Conservation (phyloP, 2,329 filamentous ascomycete genomes). For the Acrocalymma vagum region DNA sequence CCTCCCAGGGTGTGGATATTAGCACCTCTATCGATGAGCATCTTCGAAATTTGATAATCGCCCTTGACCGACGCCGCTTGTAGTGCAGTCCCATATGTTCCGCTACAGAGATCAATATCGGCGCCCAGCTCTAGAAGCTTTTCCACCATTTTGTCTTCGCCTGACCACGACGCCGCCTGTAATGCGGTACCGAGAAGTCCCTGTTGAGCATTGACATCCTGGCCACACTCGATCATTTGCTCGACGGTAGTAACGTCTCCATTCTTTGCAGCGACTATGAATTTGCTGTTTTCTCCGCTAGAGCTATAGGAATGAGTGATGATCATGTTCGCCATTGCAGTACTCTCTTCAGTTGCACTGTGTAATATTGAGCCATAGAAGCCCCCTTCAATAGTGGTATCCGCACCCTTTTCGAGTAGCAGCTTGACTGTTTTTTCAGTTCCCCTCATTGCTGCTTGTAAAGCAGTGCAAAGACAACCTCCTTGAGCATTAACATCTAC, state of each 20-base stretch:
- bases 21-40: slow-evolving; percentile 3
- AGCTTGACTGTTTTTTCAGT: slow-evolving; percentile 1
- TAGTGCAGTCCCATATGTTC: slow-evolving; percentile 1
- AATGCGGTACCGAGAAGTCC: not conserved
- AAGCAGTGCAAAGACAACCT: slow-evolving; percentile 1
- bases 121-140: not conserved
- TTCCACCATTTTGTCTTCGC: slow-evolving; percentile 1
- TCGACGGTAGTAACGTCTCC: too few relatives aligned
- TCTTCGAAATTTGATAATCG: slow-evolving; percentile 2
- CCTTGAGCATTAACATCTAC: too few relatives aligned
- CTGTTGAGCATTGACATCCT: slow-evolving; percentile 2
- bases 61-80: not conserved
- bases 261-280: too few relatives aligned
- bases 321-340: too few relatives aligned
- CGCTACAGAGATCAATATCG: not conserved
- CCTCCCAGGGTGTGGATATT: slow-evolving; percentile 3
- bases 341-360: too few relatives aligned
- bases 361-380: too few relatives aligned
- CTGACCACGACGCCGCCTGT: slow-evolving; percentile 1
- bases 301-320: too few relatives aligned
- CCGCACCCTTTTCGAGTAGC: not conserved
- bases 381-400: not conserved
- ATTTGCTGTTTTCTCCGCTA: too few relatives aligned
- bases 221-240: too few relatives aligned
- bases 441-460: slow-evolving; percentile 5